A percentile compares a stretch with the other conserved stretches of the same genome.
phyloP scores from a whole-genome alignment of 148 eudicot species.

The Chenopodium berlandieri region DNA sequence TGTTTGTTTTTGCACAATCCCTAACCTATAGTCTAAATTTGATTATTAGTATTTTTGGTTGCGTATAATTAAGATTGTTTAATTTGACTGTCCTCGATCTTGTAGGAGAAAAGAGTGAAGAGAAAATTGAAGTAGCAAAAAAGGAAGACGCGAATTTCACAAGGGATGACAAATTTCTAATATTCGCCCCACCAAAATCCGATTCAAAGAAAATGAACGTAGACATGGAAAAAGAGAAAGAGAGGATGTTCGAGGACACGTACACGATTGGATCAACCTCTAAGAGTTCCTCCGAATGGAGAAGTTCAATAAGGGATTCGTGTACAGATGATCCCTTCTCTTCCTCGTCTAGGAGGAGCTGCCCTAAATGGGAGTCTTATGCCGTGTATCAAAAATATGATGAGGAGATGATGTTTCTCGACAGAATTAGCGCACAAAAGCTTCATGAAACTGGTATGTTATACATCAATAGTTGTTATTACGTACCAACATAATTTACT shows the following conservation, averaged over 20 bases:
- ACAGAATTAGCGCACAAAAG: slow-evolving; percentile 76
- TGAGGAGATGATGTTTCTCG: slow-evolving; percentile 83
- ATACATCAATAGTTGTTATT: neutral
- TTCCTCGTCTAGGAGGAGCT: slow-evolving; percentile 82
- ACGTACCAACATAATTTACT: no score
- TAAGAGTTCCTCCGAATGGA: slow-evolving; percentile 90
- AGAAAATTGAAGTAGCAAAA: slow-evolving; percentile 13
- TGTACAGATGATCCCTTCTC: slow-evolving; percentile 87
- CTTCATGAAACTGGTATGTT: slow-evolving; percentile 85
- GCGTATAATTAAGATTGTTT: no score
- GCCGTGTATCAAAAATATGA: slow-evolving; percentile 91
- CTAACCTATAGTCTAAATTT: no score
- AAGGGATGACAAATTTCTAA: slow-evolving; percentile 43
- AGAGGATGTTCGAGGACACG: slow-evolving; percentile 54
- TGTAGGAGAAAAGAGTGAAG: neutral
- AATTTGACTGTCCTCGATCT: no score
- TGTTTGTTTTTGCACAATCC: no score
- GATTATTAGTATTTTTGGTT: no score
- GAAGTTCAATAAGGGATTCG: slow-evolving; percentile 81
- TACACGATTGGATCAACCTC: slow-evolving; percentile 86
- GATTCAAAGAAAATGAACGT: slow-evolving; percentile 38
- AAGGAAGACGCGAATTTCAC: slow-evolving; percentile 24
- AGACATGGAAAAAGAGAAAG: slow-evolving; percentile 34
- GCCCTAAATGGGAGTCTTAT: slow-evolving; percentile 97
- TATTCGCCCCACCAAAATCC: slow-evolving; percentile 38